Evolutionary conservation across 768 basidiomycete genomes (phyloP), one percentile per base, ranked within the genome.

Genomic region (Psilocybe sp.): DNA sequence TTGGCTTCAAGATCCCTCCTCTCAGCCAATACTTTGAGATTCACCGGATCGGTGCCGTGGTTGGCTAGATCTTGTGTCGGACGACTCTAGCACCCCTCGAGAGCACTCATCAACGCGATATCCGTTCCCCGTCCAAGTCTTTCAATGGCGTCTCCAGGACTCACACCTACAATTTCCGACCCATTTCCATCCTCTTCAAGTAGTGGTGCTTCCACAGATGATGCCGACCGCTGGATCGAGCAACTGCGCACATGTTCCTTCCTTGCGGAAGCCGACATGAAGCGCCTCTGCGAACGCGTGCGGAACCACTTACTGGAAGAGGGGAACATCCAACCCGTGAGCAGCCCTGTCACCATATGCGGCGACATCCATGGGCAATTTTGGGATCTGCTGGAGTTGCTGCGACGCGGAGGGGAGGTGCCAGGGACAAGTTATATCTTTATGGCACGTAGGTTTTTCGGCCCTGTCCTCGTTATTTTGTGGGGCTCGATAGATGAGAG

Each of bases 341-440:
- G 90, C 32, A 89, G 65, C 49, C 96, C 96, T 1, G 96, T 98
- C 34, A 98, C 96, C 28, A 88, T 92, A 56, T 92, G 90, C 62
- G 95, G 95, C 28, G 95, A 98, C 64, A 96, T 98, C 45, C 95
- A 98, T 60, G 95, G 95, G 19, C 96, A 98, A 66, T 97, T 97
- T 69, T 98, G 93, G 87, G 96, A 98, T 63, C 74, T 98, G 41
- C 77, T 96, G 32, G 94, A 99, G 70, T 71, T 99, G 44, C 73
- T 97, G 59, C 72, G 88, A 58, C 85, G 91, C 49, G 93, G 93
- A 1, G 92, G 94, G 6, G 81, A 78, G 54, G 84, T 92, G 9
- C 92, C 92, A 8, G 88, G 86, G 46, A 80, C 91, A 45, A 95
- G 92, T 65, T 97, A 97, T 66, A 91, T 97, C 41, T 97, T 97